These are phyloP conservation scores for Russula brevipes DNA, from an alignment of 768 basidiomycete genomes.

Conservation along the genomic window DNA sequence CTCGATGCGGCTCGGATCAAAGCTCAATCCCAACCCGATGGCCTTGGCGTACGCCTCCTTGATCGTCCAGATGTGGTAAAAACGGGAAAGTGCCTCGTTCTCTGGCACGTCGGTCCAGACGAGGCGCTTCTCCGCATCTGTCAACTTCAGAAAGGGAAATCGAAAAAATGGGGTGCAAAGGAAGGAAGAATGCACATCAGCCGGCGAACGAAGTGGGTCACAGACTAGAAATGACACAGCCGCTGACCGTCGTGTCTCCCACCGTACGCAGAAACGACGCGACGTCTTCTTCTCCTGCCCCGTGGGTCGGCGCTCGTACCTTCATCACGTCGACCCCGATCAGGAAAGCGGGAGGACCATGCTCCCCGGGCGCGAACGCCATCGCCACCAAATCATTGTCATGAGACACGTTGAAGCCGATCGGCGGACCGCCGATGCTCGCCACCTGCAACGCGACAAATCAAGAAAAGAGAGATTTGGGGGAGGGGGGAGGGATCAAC, in stretches of 20 bases:
- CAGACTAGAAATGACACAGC: not conserved
- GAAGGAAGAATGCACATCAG: not conserved
- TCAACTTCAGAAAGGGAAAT: conserved; percentile 34
- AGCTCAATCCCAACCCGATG: conserved; percentile 75
- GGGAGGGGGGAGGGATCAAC: not conserved
- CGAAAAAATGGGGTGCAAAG: not conserved
- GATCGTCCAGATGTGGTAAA: conserved; percentile 85
- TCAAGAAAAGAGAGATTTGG: not conserved
- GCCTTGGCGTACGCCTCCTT: conserved; percentile 93
- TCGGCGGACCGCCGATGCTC: conserved; percentile 45
- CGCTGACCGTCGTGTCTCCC: conserved; percentile 58
- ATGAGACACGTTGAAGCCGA: conserved; percentile 80
- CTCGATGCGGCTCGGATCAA: conserved; percentile 73
- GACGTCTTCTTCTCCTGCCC: conserved; percentile 49
- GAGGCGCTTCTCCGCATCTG: conserved; percentile 34
- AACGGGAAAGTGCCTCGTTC: conserved; percentile 50
- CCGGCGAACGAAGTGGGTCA: conserved; percentile 16
- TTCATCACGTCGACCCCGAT: conserved; percentile 84
- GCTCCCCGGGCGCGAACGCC: conserved; percentile 44
- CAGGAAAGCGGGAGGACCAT: conserved; percentile 50
- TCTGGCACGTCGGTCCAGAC: conserved; percentile 37
- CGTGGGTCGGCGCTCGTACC: conserved; percentile 50
- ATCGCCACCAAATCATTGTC: conserved; percentile 71
- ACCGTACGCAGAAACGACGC: conserved; percentile 58
- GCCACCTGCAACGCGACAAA: conserved; percentile 37